These are phyloP conservation scores for Tephrocybe sp. DNA, from an alignment of 768 basidiomycete species.

Conservation along the genomic window DNA sequence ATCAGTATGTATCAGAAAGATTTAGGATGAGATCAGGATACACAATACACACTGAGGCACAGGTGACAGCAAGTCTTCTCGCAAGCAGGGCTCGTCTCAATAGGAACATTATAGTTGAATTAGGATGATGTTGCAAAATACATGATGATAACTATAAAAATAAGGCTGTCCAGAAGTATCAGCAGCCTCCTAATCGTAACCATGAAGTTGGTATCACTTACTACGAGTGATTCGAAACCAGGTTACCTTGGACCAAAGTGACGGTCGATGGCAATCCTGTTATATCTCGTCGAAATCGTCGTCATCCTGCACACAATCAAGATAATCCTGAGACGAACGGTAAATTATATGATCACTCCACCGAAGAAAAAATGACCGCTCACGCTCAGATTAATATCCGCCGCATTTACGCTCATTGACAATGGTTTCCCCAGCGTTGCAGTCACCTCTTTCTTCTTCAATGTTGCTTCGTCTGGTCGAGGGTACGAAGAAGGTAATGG, in stretches of 20 bases:
- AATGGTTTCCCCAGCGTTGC: neutral
- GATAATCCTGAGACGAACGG: constrained; percentile 11
- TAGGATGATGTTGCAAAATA: too few relatives aligned
- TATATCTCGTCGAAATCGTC: constrained; percentile 6
- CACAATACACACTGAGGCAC: too few relatives aligned
- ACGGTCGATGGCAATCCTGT: neutral
- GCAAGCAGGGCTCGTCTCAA: too few relatives aligned
- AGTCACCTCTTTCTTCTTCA: neutral
- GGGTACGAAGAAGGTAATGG: neutral
- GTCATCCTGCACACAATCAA: constrained; percentile 16
- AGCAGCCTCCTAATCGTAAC: too few relatives aligned
- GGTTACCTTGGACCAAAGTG: too few relatives aligned
- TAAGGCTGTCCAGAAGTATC: too few relatives aligned
- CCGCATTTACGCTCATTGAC: constrained; percentile 11
- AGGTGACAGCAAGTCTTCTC: too few relatives aligned
- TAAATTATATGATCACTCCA: neutral
- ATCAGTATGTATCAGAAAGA: too few relatives aligned
- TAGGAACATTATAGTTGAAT: too few relatives aligned
- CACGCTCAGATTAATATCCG: constrained; percentile 15
- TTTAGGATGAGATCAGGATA: too few relatives aligned
- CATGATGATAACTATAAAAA: too few relatives aligned
- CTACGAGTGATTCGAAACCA: neutral
- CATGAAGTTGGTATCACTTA: neutral
- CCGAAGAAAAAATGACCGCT: neutral
- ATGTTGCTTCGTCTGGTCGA: neutral